Conservation (phyloP, 2,329 filamentous ascomycete species). For the Colletotrichum cordylinicola region DNA sequence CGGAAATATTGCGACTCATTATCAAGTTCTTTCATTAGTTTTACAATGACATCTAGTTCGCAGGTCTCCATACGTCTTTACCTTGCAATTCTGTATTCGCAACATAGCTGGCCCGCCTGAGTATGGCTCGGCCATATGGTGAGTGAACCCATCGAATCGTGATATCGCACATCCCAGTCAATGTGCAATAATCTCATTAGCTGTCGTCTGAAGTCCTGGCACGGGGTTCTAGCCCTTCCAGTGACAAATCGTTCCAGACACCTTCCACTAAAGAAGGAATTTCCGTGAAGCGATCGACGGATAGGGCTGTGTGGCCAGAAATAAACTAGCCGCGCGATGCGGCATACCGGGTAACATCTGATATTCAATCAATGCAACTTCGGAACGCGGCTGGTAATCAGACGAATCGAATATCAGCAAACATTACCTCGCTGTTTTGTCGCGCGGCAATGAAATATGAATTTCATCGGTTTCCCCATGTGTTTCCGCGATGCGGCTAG, state of each 20-base stretch:
- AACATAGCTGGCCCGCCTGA: not conserved
- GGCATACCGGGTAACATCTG: not conserved
- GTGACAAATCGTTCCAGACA: not conserved
- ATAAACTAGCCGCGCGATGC: not conserved
- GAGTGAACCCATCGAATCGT: accelerated
- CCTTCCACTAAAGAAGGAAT: not conserved
- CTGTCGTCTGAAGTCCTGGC: not conserved
- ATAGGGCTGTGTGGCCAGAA: not conserved
- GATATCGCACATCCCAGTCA: not conserved
- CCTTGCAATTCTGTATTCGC: too few relatives aligned
- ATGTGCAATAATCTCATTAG: not conserved
- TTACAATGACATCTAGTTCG: too few relatives aligned
- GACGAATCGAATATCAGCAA: not conserved
- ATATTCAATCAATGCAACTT: not conserved
- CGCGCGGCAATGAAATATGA: not conserved
- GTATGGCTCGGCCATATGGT: not conserved
- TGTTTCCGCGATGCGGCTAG: not conserved
- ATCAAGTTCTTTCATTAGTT: too few relatives aligned
- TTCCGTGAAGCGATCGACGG: not conserved
- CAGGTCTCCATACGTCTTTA: too few relatives aligned
- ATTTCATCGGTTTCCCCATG: not conserved
- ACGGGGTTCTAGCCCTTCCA: not conserved
- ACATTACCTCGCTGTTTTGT: not conserved
- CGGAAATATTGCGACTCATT: too few relatives aligned
- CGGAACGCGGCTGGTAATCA: not conserved